Conservation (phyloP, 257 asterid genomes). For the Capsicum baccatum region DNA sequence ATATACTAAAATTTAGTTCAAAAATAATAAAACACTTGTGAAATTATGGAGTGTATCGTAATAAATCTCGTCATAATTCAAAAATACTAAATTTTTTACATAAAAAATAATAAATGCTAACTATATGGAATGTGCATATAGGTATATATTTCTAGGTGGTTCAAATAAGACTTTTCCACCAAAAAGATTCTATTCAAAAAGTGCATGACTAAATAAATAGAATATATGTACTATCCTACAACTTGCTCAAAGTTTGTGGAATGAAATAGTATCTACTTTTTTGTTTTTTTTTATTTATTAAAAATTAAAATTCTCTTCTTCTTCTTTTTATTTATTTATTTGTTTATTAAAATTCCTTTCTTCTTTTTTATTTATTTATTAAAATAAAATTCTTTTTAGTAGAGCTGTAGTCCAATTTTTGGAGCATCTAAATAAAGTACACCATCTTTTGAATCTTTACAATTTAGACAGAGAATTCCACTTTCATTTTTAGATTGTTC, state of each 20-base stretch:
- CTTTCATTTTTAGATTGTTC: conserved; percentile 11
- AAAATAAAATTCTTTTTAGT: background rate
- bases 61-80: too few species aligned
- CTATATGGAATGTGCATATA: background rate
- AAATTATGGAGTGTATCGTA: too few species aligned
- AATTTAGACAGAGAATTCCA: conserved; percentile 10
- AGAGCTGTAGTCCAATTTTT: conserved; percentile 5
- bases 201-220: background rate
- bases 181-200: background rate
- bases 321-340: background rate
- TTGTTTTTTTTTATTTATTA: background rate
- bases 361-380: background rate
- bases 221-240: conserved; percentile 17
- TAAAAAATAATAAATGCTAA: too few species aligned
- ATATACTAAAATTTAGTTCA: too few species aligned
- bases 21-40: too few species aligned
- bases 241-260: conserved; percentile 26
- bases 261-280: background rate
- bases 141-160: background rate
- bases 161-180: background rate
- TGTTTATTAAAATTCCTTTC: background rate
- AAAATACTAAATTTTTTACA: too few species aligned
- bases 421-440: conserved; percentile 33
- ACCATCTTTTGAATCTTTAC: conserved; percentile 29
- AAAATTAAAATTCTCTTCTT: background rate